These are phyloP conservation scores for Buddleja alternifolia DNA, from an alignment of 257 asterid genomes.

Conservation along the genomic window DNA sequence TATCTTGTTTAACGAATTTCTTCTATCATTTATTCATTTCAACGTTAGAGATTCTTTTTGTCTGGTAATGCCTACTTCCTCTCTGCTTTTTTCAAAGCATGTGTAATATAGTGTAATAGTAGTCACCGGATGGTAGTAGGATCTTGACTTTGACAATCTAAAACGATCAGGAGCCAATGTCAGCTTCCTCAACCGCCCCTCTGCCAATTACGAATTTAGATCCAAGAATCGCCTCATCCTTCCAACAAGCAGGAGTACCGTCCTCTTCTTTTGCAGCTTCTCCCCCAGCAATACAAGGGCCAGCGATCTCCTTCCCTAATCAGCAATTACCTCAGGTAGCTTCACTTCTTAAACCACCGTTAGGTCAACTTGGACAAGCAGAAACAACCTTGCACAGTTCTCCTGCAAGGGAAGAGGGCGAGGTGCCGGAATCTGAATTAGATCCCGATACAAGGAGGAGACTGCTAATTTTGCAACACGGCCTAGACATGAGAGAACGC, in stretches of 20 bases:
- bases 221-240: constrained; percentile 58
- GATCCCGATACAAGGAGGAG: constrained; percentile 99
- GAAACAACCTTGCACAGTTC: constrained; percentile 69
- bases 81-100: constrained; percentile 17
- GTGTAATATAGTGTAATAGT: constrained; percentile 13
- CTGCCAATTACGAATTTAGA: constrained; percentile 52
- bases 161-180: constrained; percentile 66
- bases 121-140: constrained; percentile 18
- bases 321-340: constrained; percentile 72
- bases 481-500: constrained; percentile 87
- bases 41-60: constrained; percentile 7
- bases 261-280: constrained; percentile 63
- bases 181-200: constrained; percentile 69
- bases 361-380: constrained; percentile 55
- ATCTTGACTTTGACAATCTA: constrained; percentile 13
- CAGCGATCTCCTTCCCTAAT: constrained; percentile 54
- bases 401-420: constrained; percentile 99
- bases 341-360: constrained; percentile 53
- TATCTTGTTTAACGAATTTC: constrained; percentile 27
- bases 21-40: constrained; percentile 22
- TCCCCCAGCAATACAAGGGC: constrained; percentile 54
- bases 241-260: constrained; percentile 49
- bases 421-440: constrained; percentile 95
- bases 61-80: background rate
- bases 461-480: constrained; percentile 93